Base-by-base conservation (phyloP, 805 yeast genomes). In the Maudiozyma turicensis region DNA sequence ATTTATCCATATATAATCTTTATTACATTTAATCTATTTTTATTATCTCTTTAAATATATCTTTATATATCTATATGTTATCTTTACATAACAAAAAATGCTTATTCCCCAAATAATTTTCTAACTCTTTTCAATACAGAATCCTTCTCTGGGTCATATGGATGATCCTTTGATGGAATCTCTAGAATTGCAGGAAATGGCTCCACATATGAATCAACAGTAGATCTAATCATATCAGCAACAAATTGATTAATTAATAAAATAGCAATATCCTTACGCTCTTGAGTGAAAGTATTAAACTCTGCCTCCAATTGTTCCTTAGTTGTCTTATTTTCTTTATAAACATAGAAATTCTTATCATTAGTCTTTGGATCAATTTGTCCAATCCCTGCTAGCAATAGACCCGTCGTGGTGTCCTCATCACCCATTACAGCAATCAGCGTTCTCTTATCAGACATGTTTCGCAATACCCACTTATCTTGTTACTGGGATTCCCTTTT, bases 81-180 rank as follows among this genome's bases (percentile, higher is more conserved):
- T 5, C 34, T 32, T 9, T 32, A 32, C 9, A 32, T 7, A 8
- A 42, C 13, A 13, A 9, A 40, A 26, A 40, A 14, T 15, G 40
- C 40, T 15, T 73, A 88, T 71, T 93, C 98, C 43, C 99, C 98
- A 72, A 91, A 90, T 54, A 93, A 72, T 65, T 96, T 82, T 73
- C 95, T 84, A 34, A 93, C 99, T 66, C 95, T 85, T 70, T 91
- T 83, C 69, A 93, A 76, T 40, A 93, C 89, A 20, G 95, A 84
- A 69, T 93, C 99, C 80, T 91, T 93, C 67, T 91, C 98, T 20
- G 99, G 99, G 67, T 93, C 95, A 67, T 93, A 93, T 26, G 99
- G 98, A 67, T 93, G 98, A 64, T 93, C 99, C 72, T 93, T 93
- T 13, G 97, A 88, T 30, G 99, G 99, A 53, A 93, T 93, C 70